These are phyloP conservation scores for Fusarium pseudograminearum DNA, from an alignment of 2,329 filamentous ascomycete genomes.

Conservation along the genomic window DNA sequence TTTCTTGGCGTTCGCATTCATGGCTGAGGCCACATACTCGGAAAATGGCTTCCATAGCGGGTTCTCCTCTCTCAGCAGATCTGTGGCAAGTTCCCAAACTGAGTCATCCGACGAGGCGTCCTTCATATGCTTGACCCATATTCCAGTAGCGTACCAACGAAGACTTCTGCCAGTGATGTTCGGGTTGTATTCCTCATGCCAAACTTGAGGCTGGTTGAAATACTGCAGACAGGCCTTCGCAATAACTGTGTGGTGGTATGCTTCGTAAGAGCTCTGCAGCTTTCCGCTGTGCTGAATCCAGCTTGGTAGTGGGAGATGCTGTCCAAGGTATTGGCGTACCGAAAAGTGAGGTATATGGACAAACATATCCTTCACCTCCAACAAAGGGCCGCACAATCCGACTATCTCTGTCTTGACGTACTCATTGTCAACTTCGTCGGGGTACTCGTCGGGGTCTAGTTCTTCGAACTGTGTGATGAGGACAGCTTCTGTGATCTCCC, in stretches of 20 bases:
- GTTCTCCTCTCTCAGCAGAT: not conserved
- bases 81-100: not conserved
- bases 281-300: not conserved
- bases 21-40: not conserved
- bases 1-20: fast-evolving
- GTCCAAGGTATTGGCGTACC: conserved; percentile 25
- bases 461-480: conserved; percentile 35
- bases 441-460: conserved; percentile 42
- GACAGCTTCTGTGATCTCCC: conserved; percentile 44
- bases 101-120: not conserved
- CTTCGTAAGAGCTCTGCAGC: fast-evolving
- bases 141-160: fast-evolving
- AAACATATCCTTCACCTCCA: conserved; percentile 43
- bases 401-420: conserved; percentile 49
- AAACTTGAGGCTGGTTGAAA: not conserved
- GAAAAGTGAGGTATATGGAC: conserved; percentile 44
- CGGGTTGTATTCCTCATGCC: fast-evolving
- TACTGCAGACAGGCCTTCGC: not conserved
- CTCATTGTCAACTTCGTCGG: conserved; percentile 45
- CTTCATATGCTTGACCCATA: fast-evolving
- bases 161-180: fast-evolving
- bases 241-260: not conserved
- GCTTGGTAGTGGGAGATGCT: fast-evolving
- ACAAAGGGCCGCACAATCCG: conserved; percentile 47
- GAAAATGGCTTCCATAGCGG: not conserved